phyloP scores from a whole-genome alignment of 192 early-diverging fungal species.

The Coemansia sp. region DNA sequence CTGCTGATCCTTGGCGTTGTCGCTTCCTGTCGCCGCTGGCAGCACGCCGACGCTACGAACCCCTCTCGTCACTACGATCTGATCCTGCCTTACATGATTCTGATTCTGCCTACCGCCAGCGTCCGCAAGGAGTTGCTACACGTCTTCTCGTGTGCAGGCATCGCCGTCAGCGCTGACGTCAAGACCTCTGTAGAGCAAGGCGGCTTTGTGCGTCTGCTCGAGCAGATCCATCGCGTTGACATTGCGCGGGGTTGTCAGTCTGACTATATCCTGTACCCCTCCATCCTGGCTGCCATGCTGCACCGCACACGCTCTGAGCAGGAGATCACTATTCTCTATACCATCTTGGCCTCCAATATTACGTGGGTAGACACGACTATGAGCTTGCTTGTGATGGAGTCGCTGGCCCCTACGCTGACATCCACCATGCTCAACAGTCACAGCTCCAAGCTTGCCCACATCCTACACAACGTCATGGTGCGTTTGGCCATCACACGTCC shows the following conservation, averaged over 20 bases:
- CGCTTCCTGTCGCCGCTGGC: slow-evolving; percentile 58
- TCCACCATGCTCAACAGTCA: slow-evolving; percentile 35
- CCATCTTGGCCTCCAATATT: slow-evolving; percentile 45
- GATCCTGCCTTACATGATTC: slow-evolving; percentile 76
- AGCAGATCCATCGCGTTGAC: slow-evolving; percentile 48
- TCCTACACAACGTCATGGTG: slow-evolving; percentile 52
- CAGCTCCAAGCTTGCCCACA: slow-evolving; percentile 51
- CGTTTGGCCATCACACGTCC: slow-evolving; percentile 50
- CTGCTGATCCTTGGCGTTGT: slow-evolving; percentile 74
- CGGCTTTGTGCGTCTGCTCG: slow-evolving; percentile 42
- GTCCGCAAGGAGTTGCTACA: slow-evolving; percentile 65
- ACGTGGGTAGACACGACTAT: slow-evolving; percentile 47
- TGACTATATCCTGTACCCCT: slow-evolving; percentile 53
- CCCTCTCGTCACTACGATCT: slow-evolving; percentile 29
- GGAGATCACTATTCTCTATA: slow-evolving; percentile 50
- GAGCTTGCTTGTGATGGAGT: slow-evolving; percentile 53
- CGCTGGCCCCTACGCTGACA: slow-evolving; percentile 45
- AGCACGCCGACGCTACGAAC: slow-evolving; percentile 28
- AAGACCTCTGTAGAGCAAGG: slow-evolving; percentile 44
- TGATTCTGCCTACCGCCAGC: slow-evolving; percentile 76
- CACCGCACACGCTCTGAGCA: slow-evolving; percentile 48
- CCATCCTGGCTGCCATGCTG: slow-evolving; percentile 48
- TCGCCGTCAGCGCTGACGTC: slow-evolving; percentile 21
- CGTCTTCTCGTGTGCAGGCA: slow-evolving; percentile 36
- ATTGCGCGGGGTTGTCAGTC: slow-evolving; percentile 48